Evolutionary conservation across 768 basidiomycete genomes (phyloP), one percentile per base, ranked within the genome.

Genomic region (Mycena alexandri): DNA sequence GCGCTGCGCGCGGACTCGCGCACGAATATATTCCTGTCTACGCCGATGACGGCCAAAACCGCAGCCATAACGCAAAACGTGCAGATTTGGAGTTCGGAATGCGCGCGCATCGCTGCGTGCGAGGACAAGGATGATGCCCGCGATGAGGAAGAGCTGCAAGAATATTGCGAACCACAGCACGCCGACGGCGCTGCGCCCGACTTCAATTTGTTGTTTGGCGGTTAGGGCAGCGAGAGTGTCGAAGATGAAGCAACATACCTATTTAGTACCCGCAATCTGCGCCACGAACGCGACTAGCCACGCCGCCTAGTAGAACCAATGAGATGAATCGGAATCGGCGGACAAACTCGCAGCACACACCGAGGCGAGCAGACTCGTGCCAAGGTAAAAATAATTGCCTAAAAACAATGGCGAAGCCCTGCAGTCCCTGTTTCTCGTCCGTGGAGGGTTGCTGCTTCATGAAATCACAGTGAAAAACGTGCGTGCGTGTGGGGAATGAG

Each of bases 21-120:
- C 25, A 81, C 68, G 72, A 81, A 89, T 63, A 89, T 84, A 69
- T 82, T 85, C 47, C 79, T 74, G 74, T 90, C 83, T 48, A 86
- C 84, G 43, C 85, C 87, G 43, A 81, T 68, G 22, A 90, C 89
- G 0, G 90, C 87, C 75, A 94, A 91, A 0, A 92, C 90, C 71
- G 90, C 82, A n/a, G 86, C 84, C 71, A 93, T 79, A 0, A 89
- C 86, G 29, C 86, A 84, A 72, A 93, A 89, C 42, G 86, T 78
- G 25, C 89, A 84, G 51, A 93, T 86, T 78, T 91, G 86, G 67
- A 80, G 79, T 11, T 91, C n/a, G 88, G 47, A 65, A 62, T 14
- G 57, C 33, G 5, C 17, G 22, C 2, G 68, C 21, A 6, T 34
- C 22, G 22, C 48, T 58, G 56, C 25, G 1, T 29, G 44, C 21